Conservation (phyloP, 2,329 filamentous ascomycete species). For the Cyphellophora europaea region DNA sequence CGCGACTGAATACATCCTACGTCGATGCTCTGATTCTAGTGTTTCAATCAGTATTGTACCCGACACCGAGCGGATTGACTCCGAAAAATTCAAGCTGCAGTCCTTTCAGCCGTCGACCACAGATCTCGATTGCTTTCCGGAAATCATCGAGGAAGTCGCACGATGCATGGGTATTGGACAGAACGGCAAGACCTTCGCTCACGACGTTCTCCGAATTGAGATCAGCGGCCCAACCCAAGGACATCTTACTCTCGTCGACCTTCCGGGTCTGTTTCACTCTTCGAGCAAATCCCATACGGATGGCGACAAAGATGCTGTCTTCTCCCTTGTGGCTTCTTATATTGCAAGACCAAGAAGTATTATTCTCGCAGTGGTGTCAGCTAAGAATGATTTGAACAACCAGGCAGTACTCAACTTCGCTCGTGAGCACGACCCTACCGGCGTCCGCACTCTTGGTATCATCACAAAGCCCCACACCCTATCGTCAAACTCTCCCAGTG, state of each 20-base stretch:
- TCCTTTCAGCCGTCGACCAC: constrained; percentile 10
- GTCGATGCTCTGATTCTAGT: constrained; percentile 26
- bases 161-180: constrained; percentile 39
- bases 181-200: constrained; percentile 28
- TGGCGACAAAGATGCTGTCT: constrained; percentile 44
- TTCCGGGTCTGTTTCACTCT: constrained; percentile 50
- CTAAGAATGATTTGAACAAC: constrained; percentile 43
- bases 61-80: constrained; percentile 15
- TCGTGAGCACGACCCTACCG: constrained; percentile 23
- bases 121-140: constrained; percentile 33
- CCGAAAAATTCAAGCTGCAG: constrained; percentile 23
- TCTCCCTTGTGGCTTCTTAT: constrained; percentile 39
- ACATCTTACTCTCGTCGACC: constrained; percentile 52
- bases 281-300: constrained; percentile 45
- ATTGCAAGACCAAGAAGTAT: constrained; percentile 51
- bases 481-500: constrained; percentile 20
- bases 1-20: constrained; percentile 50
- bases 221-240: constrained; percentile 51
- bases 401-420: constrained; percentile 47
- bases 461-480: constrained; percentile 29
- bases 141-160: constrained; percentile 45
- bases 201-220: constrained; percentile 49
- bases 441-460: constrained; percentile 27
- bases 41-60: constrained; percentile 38
- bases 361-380: constrained; percentile 46